Evolutionary conservation across 176 grass and related monocot species (phyloP).

Genomic region (Urochloa ruziziensis): DNA sequence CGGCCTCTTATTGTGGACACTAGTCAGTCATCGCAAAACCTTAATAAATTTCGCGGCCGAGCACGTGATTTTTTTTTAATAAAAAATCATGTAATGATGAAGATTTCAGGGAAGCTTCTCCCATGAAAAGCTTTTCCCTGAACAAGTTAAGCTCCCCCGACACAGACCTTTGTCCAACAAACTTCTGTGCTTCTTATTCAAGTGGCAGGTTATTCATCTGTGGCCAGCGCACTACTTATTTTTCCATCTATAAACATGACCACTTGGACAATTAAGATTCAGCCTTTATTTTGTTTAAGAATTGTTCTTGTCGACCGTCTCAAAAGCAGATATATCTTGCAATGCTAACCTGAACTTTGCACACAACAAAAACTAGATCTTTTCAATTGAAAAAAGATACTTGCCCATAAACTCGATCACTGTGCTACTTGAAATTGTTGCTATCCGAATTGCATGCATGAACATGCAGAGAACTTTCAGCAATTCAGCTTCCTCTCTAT

Average conservation of each 20-base stretch:
- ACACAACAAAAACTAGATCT: neutral
- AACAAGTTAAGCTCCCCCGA: conserved; percentile 20
- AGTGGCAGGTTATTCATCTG: conserved; percentile 11
- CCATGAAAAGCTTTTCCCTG: neutral
- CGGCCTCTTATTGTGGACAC: neutral
- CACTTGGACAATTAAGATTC: conserved; percentile 23
- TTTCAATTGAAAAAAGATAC: neutral
- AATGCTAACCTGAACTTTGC: neutral
- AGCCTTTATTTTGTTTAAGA: neutral
- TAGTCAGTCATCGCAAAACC: neutral
- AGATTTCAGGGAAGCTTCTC: conserved; percentile 38
- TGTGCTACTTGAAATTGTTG: conserved; percentile 23
- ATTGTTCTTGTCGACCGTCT: conserved; percentile 15
- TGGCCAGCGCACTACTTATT: conserved; percentile 39
- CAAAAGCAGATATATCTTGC: neutral
- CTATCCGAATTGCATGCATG: conserved; percentile 17
- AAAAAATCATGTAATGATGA: conserved; percentile 10
- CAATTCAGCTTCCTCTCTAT: neutral
- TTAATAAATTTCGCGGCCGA: neutral
- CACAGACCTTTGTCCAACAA: conserved; percentile 29
- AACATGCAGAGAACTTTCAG: conserved; percentile 44
- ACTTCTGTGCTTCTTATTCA: conserved; percentile 11
- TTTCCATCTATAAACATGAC: neutral
- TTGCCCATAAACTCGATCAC: neutral
- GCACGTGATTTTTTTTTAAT: conserved; percentile 19